These are phyloP conservation scores for Akanthomyces uredinophilus DNA, from an alignment of 2,329 filamentous ascomycete genomes.

Conservation along the genomic window DNA sequence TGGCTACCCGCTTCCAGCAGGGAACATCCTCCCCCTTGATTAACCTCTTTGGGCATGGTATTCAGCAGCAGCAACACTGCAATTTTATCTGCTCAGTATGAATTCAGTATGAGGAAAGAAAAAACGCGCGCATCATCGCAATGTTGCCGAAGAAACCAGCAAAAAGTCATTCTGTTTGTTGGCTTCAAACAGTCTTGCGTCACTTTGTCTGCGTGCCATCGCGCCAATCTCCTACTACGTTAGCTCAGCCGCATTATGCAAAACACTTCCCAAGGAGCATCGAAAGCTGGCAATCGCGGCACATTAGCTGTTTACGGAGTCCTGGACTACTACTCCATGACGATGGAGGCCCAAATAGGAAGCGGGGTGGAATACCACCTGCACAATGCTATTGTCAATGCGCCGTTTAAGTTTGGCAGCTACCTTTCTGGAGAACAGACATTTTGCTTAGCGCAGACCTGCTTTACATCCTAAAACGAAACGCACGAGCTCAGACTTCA, in stretches of 20 bases:
- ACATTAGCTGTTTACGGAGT: background rate
- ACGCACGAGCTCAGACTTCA: conserved; percentile 5
- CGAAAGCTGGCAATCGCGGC: background rate
- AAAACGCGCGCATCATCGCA: background rate
- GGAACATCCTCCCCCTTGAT: background rate
- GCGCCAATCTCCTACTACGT: too few relatives aligned
- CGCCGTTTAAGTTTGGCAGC: background rate
- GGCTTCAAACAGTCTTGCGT: background rate
- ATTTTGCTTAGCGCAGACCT: background rate
- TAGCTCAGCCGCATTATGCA: background rate
- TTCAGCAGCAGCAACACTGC: background rate
- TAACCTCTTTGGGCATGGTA: conserved; percentile 1
- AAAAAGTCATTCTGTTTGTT: background rate
- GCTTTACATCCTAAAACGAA: background rate
- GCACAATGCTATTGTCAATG: conserved; percentile 2
- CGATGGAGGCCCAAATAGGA: background rate
- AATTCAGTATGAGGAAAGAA: background rate
- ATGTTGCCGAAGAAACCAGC: background rate
- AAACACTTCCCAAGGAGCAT: too few relatives aligned
- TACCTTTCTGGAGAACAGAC: conserved; percentile 1
- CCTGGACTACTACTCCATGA: background rate
- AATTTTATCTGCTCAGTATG: background rate
- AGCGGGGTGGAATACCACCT: background rate
- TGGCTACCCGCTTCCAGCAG: background rate
- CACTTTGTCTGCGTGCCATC: background rate